Evolutionary conservation across 1,284 basidiomycete species (phyloP).

Genomic region (Tranzscheliella williamsii): DNA sequence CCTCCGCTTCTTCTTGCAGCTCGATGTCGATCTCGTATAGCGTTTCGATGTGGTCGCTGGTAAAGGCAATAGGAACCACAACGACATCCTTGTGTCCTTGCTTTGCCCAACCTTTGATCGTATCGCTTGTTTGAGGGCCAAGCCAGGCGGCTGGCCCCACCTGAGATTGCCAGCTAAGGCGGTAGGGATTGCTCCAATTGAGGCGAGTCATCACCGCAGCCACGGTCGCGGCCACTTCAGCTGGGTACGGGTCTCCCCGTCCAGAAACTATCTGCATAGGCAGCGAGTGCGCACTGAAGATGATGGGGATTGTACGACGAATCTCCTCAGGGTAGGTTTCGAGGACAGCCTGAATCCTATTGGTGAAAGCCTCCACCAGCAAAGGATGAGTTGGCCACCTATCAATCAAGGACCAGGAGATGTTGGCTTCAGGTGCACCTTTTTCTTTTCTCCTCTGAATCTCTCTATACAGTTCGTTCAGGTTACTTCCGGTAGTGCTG

Average conservation of each 20-base stretch:
- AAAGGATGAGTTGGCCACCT: slow-evolving; percentile 95
- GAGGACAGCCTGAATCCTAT: slow-evolving; percentile 83
- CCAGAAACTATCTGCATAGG: slow-evolving; percentile 69
- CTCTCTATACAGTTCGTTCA: slow-evolving; percentile 83
- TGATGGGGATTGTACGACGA: slow-evolving; percentile 76
- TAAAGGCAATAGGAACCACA: slow-evolving; percentile 95
- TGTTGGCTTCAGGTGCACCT: slow-evolving; percentile 64
- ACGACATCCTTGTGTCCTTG: slow-evolving; percentile 84
- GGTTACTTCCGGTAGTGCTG: slow-evolving; percentile 92
- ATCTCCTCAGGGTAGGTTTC: slow-evolving; percentile 72
- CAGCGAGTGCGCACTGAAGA: slow-evolving; percentile 97
- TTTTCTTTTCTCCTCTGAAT: slow-evolving; percentile 62
- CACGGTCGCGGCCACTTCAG: slow-evolving; percentile 90
- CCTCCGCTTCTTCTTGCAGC: slow-evolving; percentile 74
- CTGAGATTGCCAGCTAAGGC: slow-evolving; percentile 96
- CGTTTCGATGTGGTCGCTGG: slow-evolving; percentile 98
- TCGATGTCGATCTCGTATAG: slow-evolving; percentile 95
- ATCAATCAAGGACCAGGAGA: slow-evolving; percentile 97
- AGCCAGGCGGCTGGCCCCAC: slow-evolving; percentile 98
- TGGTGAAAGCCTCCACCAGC: slow-evolving; percentile 88
- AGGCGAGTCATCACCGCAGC: slow-evolving; percentile 55
- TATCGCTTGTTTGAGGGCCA: slow-evolving; percentile 91
- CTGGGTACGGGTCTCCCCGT: slow-evolving; percentile 93
- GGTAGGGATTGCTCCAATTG: slow-evolving; percentile 66
- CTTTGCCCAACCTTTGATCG: slow-evolving; percentile 87